Conservation (phyloP, 164 flowering plant genomes). For the Magnolia officinalis region DNA sequence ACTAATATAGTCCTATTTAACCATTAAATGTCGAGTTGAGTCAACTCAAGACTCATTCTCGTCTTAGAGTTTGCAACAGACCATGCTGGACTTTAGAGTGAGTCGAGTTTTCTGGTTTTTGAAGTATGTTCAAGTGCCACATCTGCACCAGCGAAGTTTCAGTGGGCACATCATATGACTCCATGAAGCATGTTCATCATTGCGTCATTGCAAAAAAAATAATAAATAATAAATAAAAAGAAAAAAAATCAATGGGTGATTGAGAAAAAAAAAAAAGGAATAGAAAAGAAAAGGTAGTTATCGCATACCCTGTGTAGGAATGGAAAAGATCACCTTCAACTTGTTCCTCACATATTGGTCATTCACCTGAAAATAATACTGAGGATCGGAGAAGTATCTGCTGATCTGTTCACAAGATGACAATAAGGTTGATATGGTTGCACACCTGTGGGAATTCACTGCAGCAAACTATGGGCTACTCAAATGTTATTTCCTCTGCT, state of each 20-base stretch:
- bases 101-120: too few relatives aligned
- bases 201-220: not conserved
- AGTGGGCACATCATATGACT: not conserved
- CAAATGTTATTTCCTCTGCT: not conserved
- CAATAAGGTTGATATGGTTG: not conserved
- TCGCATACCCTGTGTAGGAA: slow-evolving; percentile 60
- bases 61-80: too few relatives aligned
- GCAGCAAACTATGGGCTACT: not conserved
- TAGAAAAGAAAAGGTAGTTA: not conserved
- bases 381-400: slow-evolving; percentile 67
- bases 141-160: not conserved
- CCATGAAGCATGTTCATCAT: not conserved
- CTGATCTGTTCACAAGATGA: slow-evolving; percentile 45
- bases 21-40: too few relatives aligned
- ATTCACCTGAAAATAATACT: slow-evolving; percentile 80
- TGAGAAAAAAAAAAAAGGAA: not conserved
- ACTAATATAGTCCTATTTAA: too few relatives aligned
- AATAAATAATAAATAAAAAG: not conserved
- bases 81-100: too few relatives aligned
- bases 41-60: too few relatives aligned
- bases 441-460: not conserved
- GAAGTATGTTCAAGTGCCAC: not conserved
- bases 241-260: not conserved
- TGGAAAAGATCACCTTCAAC: slow-evolving; percentile 66
- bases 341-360: slow-evolving; percentile 79